Evolutionary conservation across 1,139 yeast species (phyloP).

Genomic region (Pneumocystis wakefieldiae): DNA sequence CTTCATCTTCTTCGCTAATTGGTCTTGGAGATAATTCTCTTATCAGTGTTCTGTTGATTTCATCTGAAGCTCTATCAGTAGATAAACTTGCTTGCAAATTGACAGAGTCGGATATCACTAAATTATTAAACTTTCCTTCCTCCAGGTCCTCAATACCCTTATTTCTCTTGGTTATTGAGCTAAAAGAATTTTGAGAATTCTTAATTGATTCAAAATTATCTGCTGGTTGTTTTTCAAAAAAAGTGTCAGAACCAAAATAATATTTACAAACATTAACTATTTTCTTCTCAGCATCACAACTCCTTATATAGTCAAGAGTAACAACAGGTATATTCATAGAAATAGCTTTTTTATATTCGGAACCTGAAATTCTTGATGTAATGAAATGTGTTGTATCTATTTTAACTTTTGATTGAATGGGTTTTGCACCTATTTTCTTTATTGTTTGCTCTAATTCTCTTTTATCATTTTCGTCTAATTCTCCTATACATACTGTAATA

Average conservation of each 20-base stretch:
- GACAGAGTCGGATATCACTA: background rate
- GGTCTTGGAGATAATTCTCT: background rate
- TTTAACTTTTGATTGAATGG: constrained; percentile 54
- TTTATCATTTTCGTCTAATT: constrained; percentile 46
- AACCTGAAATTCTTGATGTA: constrained; percentile 53
- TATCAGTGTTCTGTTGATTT: background rate
- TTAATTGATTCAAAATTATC: background rate
- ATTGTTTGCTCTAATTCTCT: constrained; percentile 17
- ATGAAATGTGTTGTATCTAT: constrained; percentile 92
- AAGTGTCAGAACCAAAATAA: constrained; percentile 35
- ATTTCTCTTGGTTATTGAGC: background rate
- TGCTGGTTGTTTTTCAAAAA: background rate
- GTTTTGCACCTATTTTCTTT: constrained; percentile 58
- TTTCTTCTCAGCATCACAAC: constrained; percentile 78
- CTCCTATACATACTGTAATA: constrained; percentile 65
- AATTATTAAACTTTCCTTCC: background rate
- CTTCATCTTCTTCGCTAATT: background rate
- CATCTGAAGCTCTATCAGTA: background rate
- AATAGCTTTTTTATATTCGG: constrained; percentile 61
- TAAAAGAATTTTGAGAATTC: background rate
- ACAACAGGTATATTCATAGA: constrained; percentile 86
- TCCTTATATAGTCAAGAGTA: constrained; percentile 93
- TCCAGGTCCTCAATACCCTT: background rate
- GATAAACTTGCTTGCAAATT: background rate
- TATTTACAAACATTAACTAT: constrained; percentile 87